Percentiles rank a stretch among this genome's conserved stretches.
phyloP scores from a whole-genome alignment of 2,329 filamentous ascomycete genomes.

The Ascochyta viciae-villosae region DNA sequence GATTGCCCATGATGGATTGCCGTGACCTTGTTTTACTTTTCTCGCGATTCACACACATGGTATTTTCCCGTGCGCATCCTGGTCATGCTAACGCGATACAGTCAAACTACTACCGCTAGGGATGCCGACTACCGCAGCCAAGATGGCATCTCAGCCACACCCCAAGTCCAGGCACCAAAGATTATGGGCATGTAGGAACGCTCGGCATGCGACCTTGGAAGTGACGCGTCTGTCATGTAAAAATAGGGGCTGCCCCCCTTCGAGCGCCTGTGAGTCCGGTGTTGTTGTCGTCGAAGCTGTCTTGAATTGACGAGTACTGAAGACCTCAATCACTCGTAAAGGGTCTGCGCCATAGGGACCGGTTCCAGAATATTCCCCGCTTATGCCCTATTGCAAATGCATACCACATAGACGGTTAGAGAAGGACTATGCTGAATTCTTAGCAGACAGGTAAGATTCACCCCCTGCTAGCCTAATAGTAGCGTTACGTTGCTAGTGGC shows the following conservation, averaged over 20 bases:
- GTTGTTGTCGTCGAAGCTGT: neutral
- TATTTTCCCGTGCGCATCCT: conserved; percentile 6
- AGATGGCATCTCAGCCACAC: conserved; percentile 6
- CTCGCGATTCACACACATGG: conserved; percentile 12
- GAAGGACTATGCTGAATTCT: no score
- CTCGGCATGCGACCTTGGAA: conserved; percentile 10
- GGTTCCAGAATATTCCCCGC: neutral
- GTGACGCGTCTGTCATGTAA: neutral
- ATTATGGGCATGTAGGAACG: conserved; percentile 12
- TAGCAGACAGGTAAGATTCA: no score
- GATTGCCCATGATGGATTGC: conserved; percentile 6
- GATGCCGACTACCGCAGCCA: conserved; percentile 15
- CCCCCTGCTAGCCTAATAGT: no score
- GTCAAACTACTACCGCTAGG: neutral
- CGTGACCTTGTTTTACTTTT: conserved; percentile 10
- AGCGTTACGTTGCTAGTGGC: no score
- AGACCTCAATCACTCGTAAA: neutral
- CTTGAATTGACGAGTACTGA: neutral
- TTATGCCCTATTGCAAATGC: neutral
- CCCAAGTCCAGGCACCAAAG: conserved; percentile 11
- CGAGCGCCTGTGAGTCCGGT: neutral
- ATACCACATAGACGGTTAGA: no score
- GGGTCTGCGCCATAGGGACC: neutral
- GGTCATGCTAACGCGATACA: conserved; percentile 4
- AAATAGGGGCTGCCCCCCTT: conserved; percentile 1